phyloP scores from a whole-genome alignment of 108 stramenopile genomes.

The Nannochloropsis gaditana region DNA sequence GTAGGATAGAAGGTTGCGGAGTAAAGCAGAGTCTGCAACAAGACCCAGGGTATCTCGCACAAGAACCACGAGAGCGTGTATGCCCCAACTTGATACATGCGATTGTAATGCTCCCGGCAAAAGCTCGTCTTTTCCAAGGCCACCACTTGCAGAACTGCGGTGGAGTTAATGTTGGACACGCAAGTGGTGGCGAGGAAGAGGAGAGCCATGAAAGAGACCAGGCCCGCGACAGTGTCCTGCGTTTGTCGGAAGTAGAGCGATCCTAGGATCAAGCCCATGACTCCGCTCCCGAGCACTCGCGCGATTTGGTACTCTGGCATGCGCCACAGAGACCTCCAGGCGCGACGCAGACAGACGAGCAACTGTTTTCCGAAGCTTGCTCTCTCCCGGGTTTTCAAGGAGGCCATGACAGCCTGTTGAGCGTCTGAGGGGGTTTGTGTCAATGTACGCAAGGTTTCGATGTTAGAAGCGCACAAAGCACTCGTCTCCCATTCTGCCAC shows the following conservation, averaged over 20 bases:
- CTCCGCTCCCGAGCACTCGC: conserved; percentile 12
- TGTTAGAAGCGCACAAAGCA: neutral
- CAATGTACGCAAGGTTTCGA: neutral
- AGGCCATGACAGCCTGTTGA: neutral
- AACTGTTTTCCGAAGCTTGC: conserved; percentile 28
- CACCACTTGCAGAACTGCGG: conserved; percentile 5
- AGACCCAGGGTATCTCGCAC: conserved; percentile 24
- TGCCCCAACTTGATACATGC: conserved; percentile 20
- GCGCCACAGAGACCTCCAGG: conserved; percentile 23
- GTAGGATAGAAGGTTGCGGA: neutral
- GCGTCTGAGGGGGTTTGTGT: neutral
- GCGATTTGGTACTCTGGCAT: conserved; percentile 26
- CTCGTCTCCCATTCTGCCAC: neutral
- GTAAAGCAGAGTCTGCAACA: neutral
- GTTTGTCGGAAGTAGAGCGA: conserved; percentile 21
- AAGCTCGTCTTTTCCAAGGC: conserved; percentile 24
- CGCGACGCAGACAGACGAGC: neutral
- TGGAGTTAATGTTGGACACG: neutral
- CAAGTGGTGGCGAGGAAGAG: neutral
- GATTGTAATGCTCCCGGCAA: conserved; percentile 28
- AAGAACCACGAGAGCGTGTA: neutral
- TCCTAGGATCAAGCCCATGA: conserved; percentile 32
- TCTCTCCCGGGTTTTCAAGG: neutral
- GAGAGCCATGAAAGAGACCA: neutral
- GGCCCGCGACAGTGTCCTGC: neutral